Evolutionary conservation across 352 stramenopile genomes (phyloP).

Genomic region (Pelagophyceae sp.): DNA sequence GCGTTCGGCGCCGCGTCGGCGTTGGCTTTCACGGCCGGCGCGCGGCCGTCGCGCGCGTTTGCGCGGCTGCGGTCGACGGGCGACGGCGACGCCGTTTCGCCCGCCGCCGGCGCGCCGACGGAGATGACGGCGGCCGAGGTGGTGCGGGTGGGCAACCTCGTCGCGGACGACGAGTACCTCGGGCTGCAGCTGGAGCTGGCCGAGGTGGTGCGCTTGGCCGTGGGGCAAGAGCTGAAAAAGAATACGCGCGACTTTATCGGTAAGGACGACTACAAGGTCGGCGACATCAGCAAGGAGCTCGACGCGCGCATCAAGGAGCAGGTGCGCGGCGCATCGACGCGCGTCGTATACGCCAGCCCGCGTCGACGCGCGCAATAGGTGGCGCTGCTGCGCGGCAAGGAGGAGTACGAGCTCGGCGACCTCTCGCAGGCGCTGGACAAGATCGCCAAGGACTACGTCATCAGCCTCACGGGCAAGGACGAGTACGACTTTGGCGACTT

Average conservation of each 20-base stretch:
- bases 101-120: no score
- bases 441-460: conserved; percentile 33
- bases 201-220: conserved; percentile 42
- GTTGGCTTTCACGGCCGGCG: background rate
- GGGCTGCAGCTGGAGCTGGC: conserved; percentile 50
- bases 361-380: no score
- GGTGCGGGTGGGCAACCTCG: background rate
- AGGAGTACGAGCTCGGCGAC: conserved; percentile 48
- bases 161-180: background rate
- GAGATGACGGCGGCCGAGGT: background rate
- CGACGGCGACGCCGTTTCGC: no score
- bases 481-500: conserved; percentile 36
- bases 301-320: conserved; percentile 46
- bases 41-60: background rate
- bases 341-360: no score
- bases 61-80: no score
- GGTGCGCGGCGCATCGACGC: no score
- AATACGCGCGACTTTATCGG: conserved; percentile 40
- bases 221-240: conserved; percentile 52
- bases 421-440: conserved; percentile 42
- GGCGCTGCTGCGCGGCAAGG: conserved; percentile 43
- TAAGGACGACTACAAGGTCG: conserved; percentile 39
- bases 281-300: conserved; percentile 50
- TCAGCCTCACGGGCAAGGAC: background rate
- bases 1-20: no score